A percentile compares a stretch with the other conserved stretches of the same genome.
Conservation (phyloP, 148 eudicot species). For the Fagopyrum tataricum region DNA sequence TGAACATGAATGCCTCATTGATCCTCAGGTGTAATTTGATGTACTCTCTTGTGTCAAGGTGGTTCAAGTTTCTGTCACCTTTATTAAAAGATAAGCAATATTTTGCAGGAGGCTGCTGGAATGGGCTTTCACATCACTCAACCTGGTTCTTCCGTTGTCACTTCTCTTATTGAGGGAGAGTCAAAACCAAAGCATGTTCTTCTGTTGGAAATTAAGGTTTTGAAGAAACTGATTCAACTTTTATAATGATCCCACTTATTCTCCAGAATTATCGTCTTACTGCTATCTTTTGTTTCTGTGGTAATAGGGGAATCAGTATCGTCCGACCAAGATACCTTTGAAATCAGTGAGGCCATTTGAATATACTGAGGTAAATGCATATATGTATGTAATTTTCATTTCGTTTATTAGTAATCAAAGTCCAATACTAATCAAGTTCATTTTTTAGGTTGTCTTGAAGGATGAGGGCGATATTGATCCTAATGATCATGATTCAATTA, state of each 20-base stretch:
- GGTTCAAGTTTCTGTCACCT: neutral
- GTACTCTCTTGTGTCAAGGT: neutral
- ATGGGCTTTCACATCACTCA: constrained; percentile 99
- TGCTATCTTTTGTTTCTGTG: neutral
- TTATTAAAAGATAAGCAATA: constrained; percentile 13
- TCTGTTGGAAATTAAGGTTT: constrained; percentile 88
- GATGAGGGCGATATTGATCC: constrained; percentile 82
- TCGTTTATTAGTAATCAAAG: constrained; percentile 11
- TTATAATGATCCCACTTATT: neutral
- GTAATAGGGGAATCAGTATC: constrained; percentile 92
- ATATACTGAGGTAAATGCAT: constrained; percentile 72
- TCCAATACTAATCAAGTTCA: constrained; percentile 5
- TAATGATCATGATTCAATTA: constrained; percentile 85
- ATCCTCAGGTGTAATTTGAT: constrained; percentile 68
- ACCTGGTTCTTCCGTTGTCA: constrained; percentile 99
- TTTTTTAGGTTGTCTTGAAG: constrained; percentile 66
- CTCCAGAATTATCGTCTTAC: neutral
- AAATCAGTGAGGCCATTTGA: constrained; percentile 91
- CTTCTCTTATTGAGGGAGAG: constrained; percentile 96
- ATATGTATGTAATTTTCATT: constrained; percentile 9
- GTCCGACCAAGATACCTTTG: constrained; percentile 94
- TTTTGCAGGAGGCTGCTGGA: constrained; percentile 83
- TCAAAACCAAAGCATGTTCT: constrained; percentile 94
- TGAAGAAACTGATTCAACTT: neutral
- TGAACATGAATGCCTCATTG: constrained; percentile 97